Evolutionary conservation across 2,329 filamentous ascomycete species (phyloP), one percentile per base, ranked within the genome.

Genomic region (Trichoderma aggressivum): DNA sequence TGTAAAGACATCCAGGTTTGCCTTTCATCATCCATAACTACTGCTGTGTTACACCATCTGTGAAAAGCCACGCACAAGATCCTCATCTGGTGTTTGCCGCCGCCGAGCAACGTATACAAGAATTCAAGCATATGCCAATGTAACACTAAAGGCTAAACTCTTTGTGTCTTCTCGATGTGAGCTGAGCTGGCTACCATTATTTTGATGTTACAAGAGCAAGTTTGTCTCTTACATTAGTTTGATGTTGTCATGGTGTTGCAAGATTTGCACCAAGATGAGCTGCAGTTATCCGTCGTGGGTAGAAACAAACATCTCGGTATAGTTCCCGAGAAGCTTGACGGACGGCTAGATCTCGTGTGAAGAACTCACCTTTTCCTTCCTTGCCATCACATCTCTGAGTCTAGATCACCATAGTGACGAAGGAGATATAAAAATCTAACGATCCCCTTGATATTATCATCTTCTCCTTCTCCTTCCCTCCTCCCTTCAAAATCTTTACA

Each of bases 261-360:
- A 28, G 24, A 39, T 65, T 16, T 11, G 16, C n/a, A 26, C 7
- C 36, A 7, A 30, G 21, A 34, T 34, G n/a, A 36, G 50, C 26
- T 28, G 62, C 16, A 36, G 7, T 18, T 32, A 16, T 14, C 16
- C 30, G 21, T 1, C 18, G 21, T 4, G 53, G 6, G 4, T 26
- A 67, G 59, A 50, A 67, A 68, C 64, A 68, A 59, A 65, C 47
- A 26, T 24, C 26, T 32, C 24, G 21, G 50, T 68, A 68, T 68
- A 47, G 64, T 34, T 59, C 36, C 64, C 55, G 64, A 50, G 36
- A 47, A 68, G 26, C 64, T 68, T 59, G 16, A 47, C 36, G 64
- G 18, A 58, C 26, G 39, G 34, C 10, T 24, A 18, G 36, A 68
- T 68, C 14, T 26, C 7, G 64, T 68, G 34, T 26, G 18, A 58